Evolutionary conservation across 208 protist species (phyloP), one percentile per base, ranked within the genome.

Genomic region (Acanthamoeba healyi): DNA sequence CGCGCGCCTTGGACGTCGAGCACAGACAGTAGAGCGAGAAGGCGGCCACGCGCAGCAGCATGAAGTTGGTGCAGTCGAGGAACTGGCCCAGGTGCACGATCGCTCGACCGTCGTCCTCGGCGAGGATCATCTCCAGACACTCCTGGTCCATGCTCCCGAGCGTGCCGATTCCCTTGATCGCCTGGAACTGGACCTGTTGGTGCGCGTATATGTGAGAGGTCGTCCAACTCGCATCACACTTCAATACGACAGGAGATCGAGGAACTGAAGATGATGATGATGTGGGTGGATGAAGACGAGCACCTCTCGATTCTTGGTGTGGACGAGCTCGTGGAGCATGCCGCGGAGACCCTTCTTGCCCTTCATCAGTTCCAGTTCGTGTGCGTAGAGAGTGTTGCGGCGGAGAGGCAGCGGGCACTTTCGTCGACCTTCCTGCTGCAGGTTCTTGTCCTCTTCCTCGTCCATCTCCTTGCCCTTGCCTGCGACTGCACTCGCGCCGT

Each of bases 11-110:
- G 0, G 77, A 32, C 42, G 77, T 86, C 32, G 77, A 86, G 44
- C 77, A 86, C 77, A 86, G 44, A 29, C 77, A 58, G 44, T 58
- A 86, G n/a, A 86, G 77, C 77, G 77, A 86, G 77, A 86, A 86
- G 40, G 44, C 77, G n/a, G 77, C 77, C 77, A 86, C 77, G 44
- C 77, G 77, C 19, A 86, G 44, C 77, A 86, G 77, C 77, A 86
- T 86, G 44, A 86, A 86, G 77, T 86, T 86, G 38, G 77, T 86
- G 44, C 77, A 86, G 15, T 86, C 77, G n/a, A 86, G 77, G 29
- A 86, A 86, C 46, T 38, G 44, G 44, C 42, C 77, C 42, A 86
- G 46, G n/a, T 58, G 77, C 14, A 19, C 40, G 77, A 86, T 86
- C 19, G 77, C 77, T 38, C 44, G 44, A 2, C 77, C 77, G 1